phyloP scores from a whole-genome alignment of 495 filamentous ascomycete species.

The Aspergillus haitiensis region DNA sequence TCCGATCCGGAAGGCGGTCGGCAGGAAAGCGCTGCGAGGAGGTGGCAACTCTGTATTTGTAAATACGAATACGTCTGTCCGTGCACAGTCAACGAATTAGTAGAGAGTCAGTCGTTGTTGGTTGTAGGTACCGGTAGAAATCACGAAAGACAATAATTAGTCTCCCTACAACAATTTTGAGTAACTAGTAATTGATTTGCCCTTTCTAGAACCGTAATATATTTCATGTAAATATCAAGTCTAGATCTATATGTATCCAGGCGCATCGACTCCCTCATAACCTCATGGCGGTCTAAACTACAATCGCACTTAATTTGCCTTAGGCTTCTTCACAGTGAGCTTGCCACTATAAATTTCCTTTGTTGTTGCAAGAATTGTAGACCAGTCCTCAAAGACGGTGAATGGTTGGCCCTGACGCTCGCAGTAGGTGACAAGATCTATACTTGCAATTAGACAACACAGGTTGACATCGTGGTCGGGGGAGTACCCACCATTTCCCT shows the following conservation, averaged over 20 bases:
- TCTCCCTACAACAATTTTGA: too few relatives aligned
- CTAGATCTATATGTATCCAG: constrained; percentile 1
- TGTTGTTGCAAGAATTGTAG: constrained; percentile 67
- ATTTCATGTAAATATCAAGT: constrained; percentile 5
- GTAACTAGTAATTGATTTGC: too few relatives aligned
- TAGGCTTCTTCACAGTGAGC: constrained; percentile 36
- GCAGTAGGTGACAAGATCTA: constrained; percentile 82
- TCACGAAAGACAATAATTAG: neutral
- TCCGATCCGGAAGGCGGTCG: constrained; percentile 16
- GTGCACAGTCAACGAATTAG: neutral
- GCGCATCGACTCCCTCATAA: neutral
- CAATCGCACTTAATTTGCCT: constrained; percentile 11
- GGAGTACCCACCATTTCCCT: constrained; percentile 67
- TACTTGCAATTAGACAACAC: constrained; percentile 1
- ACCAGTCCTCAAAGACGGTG: constrained; percentile 77
- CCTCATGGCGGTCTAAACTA: neutral
- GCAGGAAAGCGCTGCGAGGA: constrained; percentile 15
- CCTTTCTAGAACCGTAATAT: neutral
- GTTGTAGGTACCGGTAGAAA: neutral
- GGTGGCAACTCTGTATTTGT: constrained; percentile 12
- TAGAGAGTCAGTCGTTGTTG: neutral
- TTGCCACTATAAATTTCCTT: constrained; percentile 70
- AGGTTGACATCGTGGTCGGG: neutral
- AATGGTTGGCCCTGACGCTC: constrained; percentile 76
- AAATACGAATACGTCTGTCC: constrained; percentile 8